A percentile compares a stretch with the other conserved stretches of the same genome.
These are phyloP conservation scores for Colletotrichum simmondsii DNA, from an alignment of 2,329 filamentous ascomycete genomes.

Conservation along the genomic window DNA sequence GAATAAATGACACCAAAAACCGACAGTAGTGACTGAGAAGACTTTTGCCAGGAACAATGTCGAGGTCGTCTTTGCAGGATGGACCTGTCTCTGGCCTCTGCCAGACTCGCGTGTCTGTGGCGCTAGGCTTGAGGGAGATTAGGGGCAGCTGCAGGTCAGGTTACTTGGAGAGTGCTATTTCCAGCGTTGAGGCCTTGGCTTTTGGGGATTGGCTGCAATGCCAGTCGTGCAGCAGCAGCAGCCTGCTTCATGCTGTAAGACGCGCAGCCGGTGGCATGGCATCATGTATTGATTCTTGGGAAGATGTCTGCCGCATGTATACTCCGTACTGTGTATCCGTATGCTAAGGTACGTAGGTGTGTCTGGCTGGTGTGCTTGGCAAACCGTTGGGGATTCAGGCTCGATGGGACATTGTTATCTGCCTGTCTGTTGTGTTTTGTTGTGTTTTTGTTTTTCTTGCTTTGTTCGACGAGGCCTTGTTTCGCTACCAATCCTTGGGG, in stretches of 20 bases:
- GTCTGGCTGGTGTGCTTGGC: conserved; percentile 12
- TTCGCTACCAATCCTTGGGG: background rate
- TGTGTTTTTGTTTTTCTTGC: background rate
- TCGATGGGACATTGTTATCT: conserved; percentile 9
- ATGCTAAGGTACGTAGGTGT: background rate
- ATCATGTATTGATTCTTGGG: conserved; percentile 18
- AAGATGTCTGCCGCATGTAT: background rate
- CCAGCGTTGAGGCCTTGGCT: background rate
- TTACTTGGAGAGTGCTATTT: conserved; percentile 10
- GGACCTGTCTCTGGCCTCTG: conserved; percentile 9
- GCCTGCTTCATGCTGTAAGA: background rate
- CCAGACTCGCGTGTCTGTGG: background rate
- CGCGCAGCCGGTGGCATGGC: conserved; percentile 7
- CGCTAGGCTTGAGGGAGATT: background rate
- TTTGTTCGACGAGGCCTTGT: background rate
- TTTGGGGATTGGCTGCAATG: background rate
- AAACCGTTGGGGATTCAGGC: conserved; percentile 22
- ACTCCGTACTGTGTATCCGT: no score
- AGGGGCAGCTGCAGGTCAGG: conserved; percentile 25
- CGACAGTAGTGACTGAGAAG: background rate
- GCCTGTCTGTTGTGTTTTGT: no score
- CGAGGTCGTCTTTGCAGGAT: no score
- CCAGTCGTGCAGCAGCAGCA: background rate
- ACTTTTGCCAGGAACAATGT: background rate
- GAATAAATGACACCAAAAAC: background rate